Evolutionary conservation across 2,329 filamentous ascomycete species (phyloP), one percentile per base, ranked within the genome.

Genomic region (Alternaria solani): DNA sequence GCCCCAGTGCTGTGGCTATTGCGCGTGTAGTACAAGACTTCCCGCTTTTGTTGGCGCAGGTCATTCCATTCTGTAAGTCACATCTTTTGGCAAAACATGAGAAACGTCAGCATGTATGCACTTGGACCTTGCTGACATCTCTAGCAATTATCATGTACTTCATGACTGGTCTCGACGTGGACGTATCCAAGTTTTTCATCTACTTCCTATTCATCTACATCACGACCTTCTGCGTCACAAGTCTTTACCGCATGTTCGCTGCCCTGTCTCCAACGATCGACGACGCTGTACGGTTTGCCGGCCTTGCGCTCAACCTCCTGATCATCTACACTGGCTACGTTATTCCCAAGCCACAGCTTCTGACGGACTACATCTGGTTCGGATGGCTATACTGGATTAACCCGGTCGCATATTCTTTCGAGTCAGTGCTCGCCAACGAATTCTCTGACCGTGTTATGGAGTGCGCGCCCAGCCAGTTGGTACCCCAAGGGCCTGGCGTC

Each of bases 351-450:
- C 84, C 86, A 12, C 84, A 85, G 42, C 77, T 89, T n/a, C 75
- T 89, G 1, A 64, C 75, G 26, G 64, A 86, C 7, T 88, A 88
- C 54, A 88, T 89, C 54, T 90, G 88, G 88, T 89, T 89, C 62
- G 87, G 88, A 14, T 78, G 74, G 76, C 42, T 77, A 1, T 75
- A 81, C 66, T 81, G 77, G 65, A 68, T 83, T 55, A 84, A 84
- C 46, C 84, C 84, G 0, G 71, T 85, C 8, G 72, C 78, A 0
- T 92, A 91, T 66, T 83, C 86, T 1, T 91, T 90, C 64, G 90
- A 92, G 73, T 85, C 86, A 4, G 86, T 91, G 2, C 79, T 91
- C 63, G 77, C 87, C 0, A 92, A 91, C 66, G 89, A 92, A 67
- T 89, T 90, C 64, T 75, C 82, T 2, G 82, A 81, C 55, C 80